A percentile compares a stretch with the other conserved stretches of the same genome.
These are phyloP conservation scores for Hygrocybe coccinea DNA, from an alignment of 768 basidiomycete species.

Conservation along the genomic window DNA sequence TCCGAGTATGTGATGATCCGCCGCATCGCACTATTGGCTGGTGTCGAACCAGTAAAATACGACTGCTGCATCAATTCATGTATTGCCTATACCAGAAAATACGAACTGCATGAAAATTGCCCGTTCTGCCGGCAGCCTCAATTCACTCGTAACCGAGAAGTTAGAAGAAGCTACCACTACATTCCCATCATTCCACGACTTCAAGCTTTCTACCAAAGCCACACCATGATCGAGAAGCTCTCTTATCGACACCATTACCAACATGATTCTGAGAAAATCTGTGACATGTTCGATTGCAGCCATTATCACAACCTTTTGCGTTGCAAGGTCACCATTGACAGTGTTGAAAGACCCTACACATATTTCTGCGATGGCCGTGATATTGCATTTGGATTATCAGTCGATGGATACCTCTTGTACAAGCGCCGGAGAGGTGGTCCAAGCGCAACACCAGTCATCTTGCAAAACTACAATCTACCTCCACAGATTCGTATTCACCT, in stretches of 20 bases:
- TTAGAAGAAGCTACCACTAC: constrained; percentile 22
- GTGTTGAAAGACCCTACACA: constrained; percentile 15
- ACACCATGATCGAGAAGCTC: constrained; percentile 7
- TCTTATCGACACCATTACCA: constrained; percentile 14
- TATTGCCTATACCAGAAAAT: constrained; percentile 25
- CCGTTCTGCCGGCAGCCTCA: constrained; percentile 18
- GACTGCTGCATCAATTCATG: constrained; percentile 36
- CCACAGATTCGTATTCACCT: constrained; percentile 33
- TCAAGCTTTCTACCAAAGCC: constrained; percentile 18
- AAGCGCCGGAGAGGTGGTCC: constrained; percentile 23
- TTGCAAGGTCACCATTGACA: constrained; percentile 25
- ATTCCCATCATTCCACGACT: constrained; percentile 29
- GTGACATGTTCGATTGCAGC: constrained; percentile 35
- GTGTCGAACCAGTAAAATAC: constrained; percentile 20
- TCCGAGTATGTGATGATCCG: constrained; percentile 24
- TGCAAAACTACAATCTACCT: constrained; percentile 34
- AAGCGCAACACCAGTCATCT: constrained; percentile 40
- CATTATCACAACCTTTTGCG: constrained; percentile 26
- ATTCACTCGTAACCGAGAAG: not conserved
- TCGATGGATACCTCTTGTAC: constrained; percentile 42
- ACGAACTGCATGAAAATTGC: constrained; percentile 13
- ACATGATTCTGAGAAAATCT: constrained; percentile 14
- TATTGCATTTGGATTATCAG: constrained; percentile 39
- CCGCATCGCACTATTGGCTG: constrained; percentile 22
- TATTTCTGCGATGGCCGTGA: constrained; percentile 38